Evolutionary conservation across 2,329 filamentous ascomycete species (phyloP).

Genomic region (Aspergillus calidoustus): DNA sequence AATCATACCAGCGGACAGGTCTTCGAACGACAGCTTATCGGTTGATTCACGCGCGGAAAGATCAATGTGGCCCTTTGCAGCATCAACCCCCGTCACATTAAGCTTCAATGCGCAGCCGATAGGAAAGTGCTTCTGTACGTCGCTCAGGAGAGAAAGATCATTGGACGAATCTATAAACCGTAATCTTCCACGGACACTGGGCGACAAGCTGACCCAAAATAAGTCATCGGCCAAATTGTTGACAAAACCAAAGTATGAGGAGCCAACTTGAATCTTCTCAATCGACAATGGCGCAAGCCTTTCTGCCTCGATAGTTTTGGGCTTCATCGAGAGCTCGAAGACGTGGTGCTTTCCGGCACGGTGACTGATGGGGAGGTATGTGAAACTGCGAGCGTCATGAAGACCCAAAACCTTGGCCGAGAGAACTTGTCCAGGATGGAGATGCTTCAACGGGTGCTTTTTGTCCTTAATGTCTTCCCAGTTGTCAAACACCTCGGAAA

Average conservation of each 20-base stretch:
- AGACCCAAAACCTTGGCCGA: conserved; percentile 80
- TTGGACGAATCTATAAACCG: conserved; percentile 83
- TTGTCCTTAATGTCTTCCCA: conserved; percentile 86
- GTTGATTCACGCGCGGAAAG: conserved; percentile 75
- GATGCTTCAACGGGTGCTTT: conserved; percentile 77
- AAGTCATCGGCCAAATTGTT: conserved; percentile 83
- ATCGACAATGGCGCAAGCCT: conserved; percentile 70
- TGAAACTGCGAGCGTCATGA: conserved; percentile 87
- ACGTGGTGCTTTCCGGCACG: conserved; percentile 76
- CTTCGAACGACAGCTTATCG: conserved; percentile 68
- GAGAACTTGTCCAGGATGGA: conserved; percentile 72
- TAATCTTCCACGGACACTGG: conserved; percentile 83
- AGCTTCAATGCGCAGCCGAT: conserved; percentile 86
- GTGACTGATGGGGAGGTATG: conserved; percentile 90
- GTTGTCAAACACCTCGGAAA: conserved; percentile 85
- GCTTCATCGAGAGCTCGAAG: conserved; percentile 84
- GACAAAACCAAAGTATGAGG: conserved; percentile 78
- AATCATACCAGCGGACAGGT: conserved; percentile 77
- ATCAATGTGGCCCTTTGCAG: conserved; percentile 75
- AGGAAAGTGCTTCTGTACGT: conserved; percentile 80
- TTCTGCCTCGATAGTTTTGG: conserved; percentile 57
- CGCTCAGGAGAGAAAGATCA: conserved; percentile 76
- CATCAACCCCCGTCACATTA: conserved; percentile 75
- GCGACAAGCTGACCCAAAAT: conserved; percentile 89
- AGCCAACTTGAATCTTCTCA: conserved; percentile 72